Base-by-base conservation (phyloP, 2,329 filamentous ascomycete species). In the Colletotrichum cordylinicola region DNA sequence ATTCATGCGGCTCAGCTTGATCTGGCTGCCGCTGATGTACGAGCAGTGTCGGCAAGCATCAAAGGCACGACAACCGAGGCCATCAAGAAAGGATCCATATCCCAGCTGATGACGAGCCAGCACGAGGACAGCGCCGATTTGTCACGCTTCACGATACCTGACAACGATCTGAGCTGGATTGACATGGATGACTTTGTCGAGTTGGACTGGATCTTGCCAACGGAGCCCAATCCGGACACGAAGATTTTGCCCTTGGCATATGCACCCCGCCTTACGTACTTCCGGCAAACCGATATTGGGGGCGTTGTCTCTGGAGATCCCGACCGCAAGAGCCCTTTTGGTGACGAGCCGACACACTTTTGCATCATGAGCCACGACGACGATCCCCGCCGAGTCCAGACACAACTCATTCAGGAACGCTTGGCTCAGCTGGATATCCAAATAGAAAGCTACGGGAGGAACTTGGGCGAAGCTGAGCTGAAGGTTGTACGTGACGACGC, bases 171-270 rank as follows among this genome's bases (percentile, higher is more conserved):
- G 79, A 96, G 94, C 71, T 99, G 97, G 97, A 96, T 99, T 77
- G 97, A 99, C 81, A 98, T 99, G 96, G 97, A 99, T 82, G 97
- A 99, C 83, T 99, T 99, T 84, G 96, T 99, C 35, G 97, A 99
- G 83, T 87, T 99, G 27, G 98, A 98, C 82, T 98, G 96, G 96
- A 96, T 98, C 70, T 86, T 98, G 29, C 96, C 96, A 1, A 94
- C 95, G 16, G 95, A 98, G 81, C 92, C 94, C 37, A 98, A 98
- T 79, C 96, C 96, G 1, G 94, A 98, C 79, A 98, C 96, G 1
- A 96, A 97, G 83, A 99, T 99, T 61, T 86, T 99, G 70, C 98
- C 98, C 0, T 90, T 99, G 10, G 96, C 95, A 0, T 98, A 93
- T 80, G 95, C 96, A 24, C 98, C 97, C n/a, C 92, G 97, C 2